Percentiles rank a stretch among this genome's conserved stretches.
phyloP scores from a whole-genome alignment of 2,329 filamentous ascomycete genomes.

The Fusarium sarcochroum region DNA sequence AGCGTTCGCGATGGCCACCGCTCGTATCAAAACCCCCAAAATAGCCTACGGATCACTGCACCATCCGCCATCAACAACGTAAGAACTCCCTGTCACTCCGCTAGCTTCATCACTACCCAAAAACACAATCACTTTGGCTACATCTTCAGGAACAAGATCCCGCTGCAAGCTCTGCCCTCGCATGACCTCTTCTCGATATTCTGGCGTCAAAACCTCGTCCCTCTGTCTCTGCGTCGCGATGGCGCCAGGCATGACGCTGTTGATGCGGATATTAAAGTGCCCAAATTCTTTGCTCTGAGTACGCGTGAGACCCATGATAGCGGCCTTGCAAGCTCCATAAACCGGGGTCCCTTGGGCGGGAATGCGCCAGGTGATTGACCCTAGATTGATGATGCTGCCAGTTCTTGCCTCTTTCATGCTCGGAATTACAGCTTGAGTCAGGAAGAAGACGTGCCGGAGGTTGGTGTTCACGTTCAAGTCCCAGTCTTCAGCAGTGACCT shows the following conservation, averaged over 20 bases:
- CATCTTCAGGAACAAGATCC: constrained; percentile 58
- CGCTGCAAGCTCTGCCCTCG: constrained; percentile 59
- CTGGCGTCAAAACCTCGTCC: constrained; percentile 59
- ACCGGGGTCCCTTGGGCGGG: constrained; percentile 60
- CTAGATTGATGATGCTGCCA: constrained; percentile 70
- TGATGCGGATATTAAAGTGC: constrained; percentile 62
- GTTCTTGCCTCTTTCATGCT: constrained; percentile 62
- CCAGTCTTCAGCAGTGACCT: constrained; percentile 59
- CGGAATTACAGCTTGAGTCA: constrained; percentile 78
- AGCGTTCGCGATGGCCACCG: not conserved
- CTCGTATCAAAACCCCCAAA: too few relatives aligned
- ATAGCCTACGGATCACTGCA: constrained; percentile 35
- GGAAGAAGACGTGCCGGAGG: constrained; percentile 68
- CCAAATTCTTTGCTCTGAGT: constrained; percentile 68
- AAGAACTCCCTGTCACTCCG: constrained; percentile 61
- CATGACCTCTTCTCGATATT: constrained; percentile 57
- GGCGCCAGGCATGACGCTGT: constrained; percentile 64
- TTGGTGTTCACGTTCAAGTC: constrained; percentile 61
- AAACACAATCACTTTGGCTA: constrained; percentile 62
- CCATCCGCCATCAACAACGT: constrained; percentile 54
- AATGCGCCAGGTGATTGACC: constrained; percentile 63
- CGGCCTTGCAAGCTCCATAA: constrained; percentile 68
- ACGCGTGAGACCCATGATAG: constrained; percentile 68
- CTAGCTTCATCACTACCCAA: constrained; percentile 62
- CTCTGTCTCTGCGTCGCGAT: constrained; percentile 63